Conservation (phyloP, 306 rosid genomes). For the Heteromeles arbutifolia region DNA sequence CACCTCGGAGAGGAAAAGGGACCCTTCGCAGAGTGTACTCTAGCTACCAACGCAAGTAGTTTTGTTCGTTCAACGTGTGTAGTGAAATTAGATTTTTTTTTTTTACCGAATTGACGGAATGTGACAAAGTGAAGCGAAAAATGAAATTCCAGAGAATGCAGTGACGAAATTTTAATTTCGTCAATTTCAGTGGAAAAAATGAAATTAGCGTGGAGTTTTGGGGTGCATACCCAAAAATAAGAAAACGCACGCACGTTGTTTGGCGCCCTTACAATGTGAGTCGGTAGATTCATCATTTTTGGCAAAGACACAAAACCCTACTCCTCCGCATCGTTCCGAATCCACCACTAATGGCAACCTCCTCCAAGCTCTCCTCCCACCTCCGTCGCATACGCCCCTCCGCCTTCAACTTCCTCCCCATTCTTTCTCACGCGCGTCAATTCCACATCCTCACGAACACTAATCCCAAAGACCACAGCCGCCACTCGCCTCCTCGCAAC, state of each 20-base stretch:
- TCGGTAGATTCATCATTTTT: not conserved
- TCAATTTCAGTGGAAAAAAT: too few species aligned
- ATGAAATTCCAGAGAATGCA: too few species aligned
- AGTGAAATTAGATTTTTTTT: too few species aligned
- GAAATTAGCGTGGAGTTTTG: too few species aligned
- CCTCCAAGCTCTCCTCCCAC: slow-evolving; percentile 32
- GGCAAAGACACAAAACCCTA: not conserved
- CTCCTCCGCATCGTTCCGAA: not conserved
- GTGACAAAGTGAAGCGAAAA: too few species aligned
- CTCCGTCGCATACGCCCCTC: slow-evolving; percentile 5
- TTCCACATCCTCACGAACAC: slow-evolving; percentile 19
- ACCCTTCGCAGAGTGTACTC: too few species aligned
- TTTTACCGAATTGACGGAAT: too few species aligned
- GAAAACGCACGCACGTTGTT: not conserved
- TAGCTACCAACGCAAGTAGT: too few species aligned
- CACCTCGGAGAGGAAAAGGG: too few species aligned
- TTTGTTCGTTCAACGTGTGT: too few species aligned
- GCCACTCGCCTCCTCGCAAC: not conserved
- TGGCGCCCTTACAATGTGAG: not conserved
- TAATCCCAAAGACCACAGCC: not conserved
- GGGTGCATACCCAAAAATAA: too few species aligned
- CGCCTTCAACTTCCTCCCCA: slow-evolving; percentile 12
- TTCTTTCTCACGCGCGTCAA: slow-evolving; percentile 20
- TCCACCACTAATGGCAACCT: slow-evolving; percentile 39
- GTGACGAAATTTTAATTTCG: too few species aligned